phyloP scores from a whole-genome alignment of 768 basidiomycete genomes.

The Boletus fagicola region DNA sequence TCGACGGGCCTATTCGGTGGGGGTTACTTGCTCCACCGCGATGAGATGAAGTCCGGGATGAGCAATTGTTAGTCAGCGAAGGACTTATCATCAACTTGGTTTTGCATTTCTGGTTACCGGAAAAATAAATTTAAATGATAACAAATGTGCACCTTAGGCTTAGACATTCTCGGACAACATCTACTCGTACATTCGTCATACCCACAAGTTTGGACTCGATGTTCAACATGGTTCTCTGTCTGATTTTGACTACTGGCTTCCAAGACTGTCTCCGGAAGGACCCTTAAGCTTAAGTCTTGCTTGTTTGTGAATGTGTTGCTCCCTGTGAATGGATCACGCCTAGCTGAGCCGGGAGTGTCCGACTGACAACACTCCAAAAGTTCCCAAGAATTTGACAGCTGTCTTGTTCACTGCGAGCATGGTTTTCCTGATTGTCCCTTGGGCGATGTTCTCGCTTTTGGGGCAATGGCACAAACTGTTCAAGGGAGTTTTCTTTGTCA shows the following conservation, averaged over 20 bases:
- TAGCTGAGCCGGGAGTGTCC: neutral
- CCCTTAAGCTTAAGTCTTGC: too few species aligned
- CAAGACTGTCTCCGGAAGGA: neutral
- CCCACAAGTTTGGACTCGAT: neutral
- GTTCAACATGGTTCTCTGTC: neutral
- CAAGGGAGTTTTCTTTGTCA: neutral
- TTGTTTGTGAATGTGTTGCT: neutral
- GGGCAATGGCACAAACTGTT: neutral
- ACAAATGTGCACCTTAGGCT: neutral
- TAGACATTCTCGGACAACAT: neutral
- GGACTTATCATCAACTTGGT: neutral
- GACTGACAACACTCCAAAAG: neutral
- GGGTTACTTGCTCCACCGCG: neutral
- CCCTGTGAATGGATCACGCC: neutral
- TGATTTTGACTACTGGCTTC: neutral
- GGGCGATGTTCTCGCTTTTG: neutral
- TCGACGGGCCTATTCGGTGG: neutral
- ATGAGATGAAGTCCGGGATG: neutral
- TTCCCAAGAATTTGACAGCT: neutral
- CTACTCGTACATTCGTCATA: neutral
- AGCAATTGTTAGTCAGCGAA: neutral
- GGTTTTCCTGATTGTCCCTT: neutral
- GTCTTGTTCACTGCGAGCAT: neutral
- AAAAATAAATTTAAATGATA: neutral
- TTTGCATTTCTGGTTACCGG: neutral